Conservation (phyloP, 2,329 filamentous ascomycete genomes). For the Colletotrichum sp. region DNA sequence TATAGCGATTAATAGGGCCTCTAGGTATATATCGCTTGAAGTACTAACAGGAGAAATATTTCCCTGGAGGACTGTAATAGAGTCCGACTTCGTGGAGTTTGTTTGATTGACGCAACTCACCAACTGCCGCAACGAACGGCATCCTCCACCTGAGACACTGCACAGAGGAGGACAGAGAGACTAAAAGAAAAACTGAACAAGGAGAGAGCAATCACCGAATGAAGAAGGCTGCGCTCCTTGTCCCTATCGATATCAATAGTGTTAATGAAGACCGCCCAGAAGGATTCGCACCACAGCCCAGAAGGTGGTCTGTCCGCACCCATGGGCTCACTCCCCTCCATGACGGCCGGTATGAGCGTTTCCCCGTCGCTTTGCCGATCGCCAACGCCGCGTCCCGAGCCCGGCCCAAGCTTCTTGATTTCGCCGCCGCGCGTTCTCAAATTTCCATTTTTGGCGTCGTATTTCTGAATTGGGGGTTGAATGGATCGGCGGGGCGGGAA, state of each 20-base stretch:
- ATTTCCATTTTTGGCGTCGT: neutral
- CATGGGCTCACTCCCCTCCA: neutral
- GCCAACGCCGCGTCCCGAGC: neutral
- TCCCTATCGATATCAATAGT: neutral
- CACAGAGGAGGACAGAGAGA: neutral
- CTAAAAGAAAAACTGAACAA: neutral
- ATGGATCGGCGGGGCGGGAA: neutral
- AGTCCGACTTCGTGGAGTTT: neutral
- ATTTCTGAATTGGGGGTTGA: neutral
- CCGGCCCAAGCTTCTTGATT: neutral
- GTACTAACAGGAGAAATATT: too few relatives aligned
- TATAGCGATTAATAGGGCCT: too few relatives aligned
- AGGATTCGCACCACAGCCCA: neutral
- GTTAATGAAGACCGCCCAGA: neutral
- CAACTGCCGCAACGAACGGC: neutral
- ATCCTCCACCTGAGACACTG: neutral
- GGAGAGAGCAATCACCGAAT: neutral
- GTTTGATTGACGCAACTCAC: neutral
- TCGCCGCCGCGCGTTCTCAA: neutral
- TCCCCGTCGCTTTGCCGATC: neutral
- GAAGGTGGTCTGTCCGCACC: neutral
- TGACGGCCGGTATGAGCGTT: neutral
- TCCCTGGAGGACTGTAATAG: neutral
- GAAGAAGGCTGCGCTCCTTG: neutral
- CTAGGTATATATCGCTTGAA: too few relatives aligned